Evolutionary conservation across 208 protist species (phyloP), one percentile per base, ranked within the genome.

Genomic region (Trypanosoma melophagium): DNA sequence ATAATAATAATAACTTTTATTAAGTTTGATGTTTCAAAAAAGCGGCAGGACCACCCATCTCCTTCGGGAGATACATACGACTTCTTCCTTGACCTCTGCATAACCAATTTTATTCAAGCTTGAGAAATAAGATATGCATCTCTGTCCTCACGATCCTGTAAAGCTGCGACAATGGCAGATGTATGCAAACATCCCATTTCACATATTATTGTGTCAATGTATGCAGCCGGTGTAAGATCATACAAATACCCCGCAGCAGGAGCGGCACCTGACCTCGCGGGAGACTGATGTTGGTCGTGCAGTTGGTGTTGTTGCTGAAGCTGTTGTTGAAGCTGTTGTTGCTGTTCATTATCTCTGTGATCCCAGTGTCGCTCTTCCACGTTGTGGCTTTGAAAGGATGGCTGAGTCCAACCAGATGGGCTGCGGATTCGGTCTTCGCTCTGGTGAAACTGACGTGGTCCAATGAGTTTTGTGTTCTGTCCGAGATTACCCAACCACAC

Each of bases 401-500:
- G n/a, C n/a, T n/a, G n/a, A n/a, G n/a, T n/a, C n/a, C n/a, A n/a
- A n/a, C n/a, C n/a, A n/a, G n/a, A n/a, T n/a, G n/a, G n/a, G n/a
- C n/a, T n/a, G n/a, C n/a, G n/a, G n/a, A n/a, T n/a, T n/a, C n/a
- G n/a, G n/a, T n/a, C n/a, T n/a, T n/a, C n/a, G n/a, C n/a, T n/a
- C n/a, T n/a, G n/a, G n/a, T n/a, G 60, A 12, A 42, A 51, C 1
- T 71, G 69, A n/a, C 75, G 67, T 54, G 90, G 77, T 57, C 88
- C 81, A 21, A 70, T 66, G 14, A 89, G 63, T 55, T 86, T 89
- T 60, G 99, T 96, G 83, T 99, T 99, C 77, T 88, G 96, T 51
- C 92, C 96, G 62, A 99, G 86, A 22, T 91, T 95, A 50, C 98
- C 97, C 1, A 99, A 73, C 83, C 97, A 98, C 52, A 96, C 93